Conservation (phyloP, 2,329 filamentous ascomycete genomes). For the Ascochyta clinopodiicola region DNA sequence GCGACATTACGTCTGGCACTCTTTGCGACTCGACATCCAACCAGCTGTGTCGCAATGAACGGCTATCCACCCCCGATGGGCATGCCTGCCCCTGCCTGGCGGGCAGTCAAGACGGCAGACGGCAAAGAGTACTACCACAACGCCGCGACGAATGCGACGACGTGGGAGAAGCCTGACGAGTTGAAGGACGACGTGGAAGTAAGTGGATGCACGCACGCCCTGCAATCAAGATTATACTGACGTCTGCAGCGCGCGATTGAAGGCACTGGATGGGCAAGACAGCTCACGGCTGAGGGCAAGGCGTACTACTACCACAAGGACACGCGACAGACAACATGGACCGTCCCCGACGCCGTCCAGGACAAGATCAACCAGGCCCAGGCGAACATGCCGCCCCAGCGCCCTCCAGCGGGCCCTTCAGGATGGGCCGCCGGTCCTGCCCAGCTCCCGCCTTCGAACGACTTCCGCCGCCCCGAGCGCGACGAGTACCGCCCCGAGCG, state of each 20-base stretch:
- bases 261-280: conserved; percentile 91
- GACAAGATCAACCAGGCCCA: conserved; percentile 83
- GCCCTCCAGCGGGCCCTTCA: conserved; percentile 49
- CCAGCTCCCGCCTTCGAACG: conserved; percentile 49
- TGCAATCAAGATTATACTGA: conserved; percentile 15
- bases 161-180: conserved; percentile 94
- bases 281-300: conserved; percentile 81
- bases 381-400: conserved; percentile 51
- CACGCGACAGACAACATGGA: conserved; percentile 92
- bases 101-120: conserved; percentile 80
- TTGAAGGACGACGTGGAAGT: conserved; percentile 86
- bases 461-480: conserved; percentile 40
- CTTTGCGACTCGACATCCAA: conserved; percentile 1
- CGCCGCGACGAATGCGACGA: conserved; percentile 79
- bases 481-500: conserved; percentile 39
- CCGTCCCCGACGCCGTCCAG: conserved; percentile 74
- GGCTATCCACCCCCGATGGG: conserved; percentile 59
- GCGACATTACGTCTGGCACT: not conserved
- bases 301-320: conserved; percentile 95
- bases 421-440: conserved; percentile 67
- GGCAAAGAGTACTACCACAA: conserved; percentile 94
- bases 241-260: conserved; percentile 73
- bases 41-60: conserved; percentile 59
- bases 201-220: conserved; percentile 28
- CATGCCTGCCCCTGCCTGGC: conserved; percentile 64